Conservation (phyloP, 1,284 basidiomycete genomes). For the Bjerkandera adusta region DNA sequence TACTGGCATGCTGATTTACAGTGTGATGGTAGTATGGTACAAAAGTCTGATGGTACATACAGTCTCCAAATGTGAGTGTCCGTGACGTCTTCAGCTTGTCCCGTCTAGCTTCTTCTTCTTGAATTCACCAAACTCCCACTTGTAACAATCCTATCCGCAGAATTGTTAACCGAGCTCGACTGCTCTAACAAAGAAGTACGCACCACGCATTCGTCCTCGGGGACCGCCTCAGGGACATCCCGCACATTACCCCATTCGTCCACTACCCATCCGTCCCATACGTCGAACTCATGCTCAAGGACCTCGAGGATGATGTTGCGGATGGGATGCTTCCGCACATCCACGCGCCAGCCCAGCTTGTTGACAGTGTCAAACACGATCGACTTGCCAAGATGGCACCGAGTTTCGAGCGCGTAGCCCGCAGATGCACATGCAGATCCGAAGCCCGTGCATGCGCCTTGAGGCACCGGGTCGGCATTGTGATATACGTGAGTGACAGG, state of each 20-base stretch:
- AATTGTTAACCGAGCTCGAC: neutral
- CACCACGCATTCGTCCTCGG: constrained; percentile 45
- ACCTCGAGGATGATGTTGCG: constrained; percentile 72
- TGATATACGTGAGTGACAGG: constrained; percentile 78
- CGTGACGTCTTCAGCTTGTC: no score
- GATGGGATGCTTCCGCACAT: constrained; percentile 80
- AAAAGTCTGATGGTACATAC: no score
- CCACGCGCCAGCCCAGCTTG: constrained; percentile 79
- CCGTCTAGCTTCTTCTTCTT: constrained; percentile 25
- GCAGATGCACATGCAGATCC: constrained; percentile 61
- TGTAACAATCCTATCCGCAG: constrained; percentile 55
- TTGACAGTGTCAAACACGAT: constrained; percentile 89
- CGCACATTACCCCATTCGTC: constrained; percentile 37
- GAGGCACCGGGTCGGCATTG: constrained; percentile 79
- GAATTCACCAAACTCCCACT: constrained; percentile 64
- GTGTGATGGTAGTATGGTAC: no score
- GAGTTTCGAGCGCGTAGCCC: constrained; percentile 73
- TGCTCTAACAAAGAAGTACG: constrained; percentile 23
- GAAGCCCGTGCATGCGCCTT: constrained; percentile 72
- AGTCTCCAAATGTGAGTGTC: no score
- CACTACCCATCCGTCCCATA: constrained; percentile 43
- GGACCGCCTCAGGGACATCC: constrained; percentile 32
- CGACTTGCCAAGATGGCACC: constrained; percentile 64
- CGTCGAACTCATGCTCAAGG: constrained; percentile 52
- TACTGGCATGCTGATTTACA: no score